Conservation (phyloP, 495 filamentous ascomycete genomes). For the Penicillium dipodomyicola region DNA sequence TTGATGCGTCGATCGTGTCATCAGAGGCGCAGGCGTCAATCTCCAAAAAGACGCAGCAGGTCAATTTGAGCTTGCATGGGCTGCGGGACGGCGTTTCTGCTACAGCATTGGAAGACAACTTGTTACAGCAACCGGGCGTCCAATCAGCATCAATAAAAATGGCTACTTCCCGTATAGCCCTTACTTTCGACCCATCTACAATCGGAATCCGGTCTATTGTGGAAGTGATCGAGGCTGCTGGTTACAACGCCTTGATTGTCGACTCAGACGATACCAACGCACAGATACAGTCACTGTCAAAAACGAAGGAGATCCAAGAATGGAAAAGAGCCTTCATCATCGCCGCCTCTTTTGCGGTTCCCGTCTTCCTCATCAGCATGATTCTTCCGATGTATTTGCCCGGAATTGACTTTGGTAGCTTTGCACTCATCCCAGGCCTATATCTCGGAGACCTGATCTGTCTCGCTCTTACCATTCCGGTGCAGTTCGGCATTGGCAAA, state of each 20-base stretch:
- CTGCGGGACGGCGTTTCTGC: constrained; percentile 68
- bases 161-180: constrained; percentile 60
- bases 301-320: constrained; percentile 92
- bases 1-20: constrained; percentile 74
- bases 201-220: constrained; percentile 81
- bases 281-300: constrained; percentile 90
- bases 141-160: constrained; percentile 68
- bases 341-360: constrained; percentile 77
- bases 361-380: constrained; percentile 93
- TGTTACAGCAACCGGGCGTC: constrained; percentile 67
- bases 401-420: constrained; percentile 66
- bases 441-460: constrained; percentile 87
- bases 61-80: constrained; percentile 83
- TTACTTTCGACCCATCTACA: constrained; percentile 66
- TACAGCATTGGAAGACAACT: constrained; percentile 63
- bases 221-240: constrained; percentile 71
- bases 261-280: constrained; percentile 96
- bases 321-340: constrained; percentile 79
- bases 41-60: constrained; percentile 41
- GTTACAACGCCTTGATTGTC: constrained; percentile 84
- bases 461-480: constrained; percentile 77
- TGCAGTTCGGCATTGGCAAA: constrained; percentile 94
- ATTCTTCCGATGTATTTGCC: constrained; percentile 76
- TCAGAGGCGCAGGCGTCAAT: constrained; percentile 37
- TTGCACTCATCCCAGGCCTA: constrained; percentile 66